Evolutionary conservation across 2,329 filamentous ascomycete species (phyloP).

Genomic region (Bimuria novae-zelandiae): DNA sequence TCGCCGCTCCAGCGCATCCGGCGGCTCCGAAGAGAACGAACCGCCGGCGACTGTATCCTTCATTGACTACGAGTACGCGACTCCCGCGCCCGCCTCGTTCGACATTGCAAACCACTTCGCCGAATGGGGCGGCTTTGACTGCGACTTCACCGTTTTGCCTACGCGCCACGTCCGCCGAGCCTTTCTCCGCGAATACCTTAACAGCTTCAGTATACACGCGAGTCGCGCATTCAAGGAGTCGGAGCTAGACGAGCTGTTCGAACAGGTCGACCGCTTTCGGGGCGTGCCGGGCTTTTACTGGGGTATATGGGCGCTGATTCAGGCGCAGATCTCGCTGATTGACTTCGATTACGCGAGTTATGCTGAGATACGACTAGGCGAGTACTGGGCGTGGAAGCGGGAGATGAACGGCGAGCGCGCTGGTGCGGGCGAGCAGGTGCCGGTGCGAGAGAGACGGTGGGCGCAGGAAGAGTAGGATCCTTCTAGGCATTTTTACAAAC

Average conservation of each 20-base stretch:
- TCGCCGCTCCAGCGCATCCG: conserved; percentile 39
- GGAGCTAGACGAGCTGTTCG: conserved; percentile 71
- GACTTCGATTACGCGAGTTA: conserved; percentile 96
- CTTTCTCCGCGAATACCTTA: conserved; percentile 84
- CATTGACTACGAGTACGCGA: conserved; percentile 98
- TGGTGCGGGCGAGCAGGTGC: conserved; percentile 61
- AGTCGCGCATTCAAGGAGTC: conserved; percentile 51
- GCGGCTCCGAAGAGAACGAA: conserved; percentile 35
- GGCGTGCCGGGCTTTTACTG: conserved; percentile 87
- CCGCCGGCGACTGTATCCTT: conserved; percentile 58
- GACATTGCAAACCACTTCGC: conserved; percentile 98
- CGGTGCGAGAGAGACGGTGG: conserved; percentile 82
- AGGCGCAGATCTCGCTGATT: conserved; percentile 91
- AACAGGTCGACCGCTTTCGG: conserved; percentile 84
- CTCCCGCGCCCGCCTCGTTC: conserved; percentile 90
- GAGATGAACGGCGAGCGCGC: conserved; percentile 68
- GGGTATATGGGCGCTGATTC: conserved; percentile 96
- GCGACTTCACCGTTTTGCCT: conserved; percentile 83
- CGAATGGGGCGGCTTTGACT: conserved; percentile 97
- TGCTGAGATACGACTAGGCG: conserved; percentile 80
- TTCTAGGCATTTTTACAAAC: neutral
- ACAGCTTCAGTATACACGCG: conserved; percentile 63
- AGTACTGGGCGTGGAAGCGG: conserved; percentile 91
- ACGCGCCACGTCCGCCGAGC: conserved; percentile 74
- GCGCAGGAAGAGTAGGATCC: conserved; percentile 56